These are phyloP conservation scores for Psilocybe subaeruginosa DNA, from an alignment of 768 basidiomycete species.

Conservation along the genomic window DNA sequence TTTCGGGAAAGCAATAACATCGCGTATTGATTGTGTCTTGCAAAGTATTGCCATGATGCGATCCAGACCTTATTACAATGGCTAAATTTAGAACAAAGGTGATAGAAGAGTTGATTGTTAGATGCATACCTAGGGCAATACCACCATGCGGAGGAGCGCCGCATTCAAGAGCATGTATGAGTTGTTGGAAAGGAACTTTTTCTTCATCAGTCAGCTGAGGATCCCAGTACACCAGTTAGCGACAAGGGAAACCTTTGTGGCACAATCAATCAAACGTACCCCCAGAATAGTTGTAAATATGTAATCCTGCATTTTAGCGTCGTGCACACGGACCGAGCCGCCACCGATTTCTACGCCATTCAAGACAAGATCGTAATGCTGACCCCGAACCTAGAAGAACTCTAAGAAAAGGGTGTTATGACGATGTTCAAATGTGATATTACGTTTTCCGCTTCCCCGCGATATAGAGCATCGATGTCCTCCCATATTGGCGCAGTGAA, in stretches of 20 bases:
- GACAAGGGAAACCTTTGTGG: conserved; percentile 2
- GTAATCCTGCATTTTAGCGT: conserved; percentile 83
- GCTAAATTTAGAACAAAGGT: conserved; percentile 16
- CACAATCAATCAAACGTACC: conserved; percentile 41
- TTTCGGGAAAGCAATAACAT: conserved; percentile 98
- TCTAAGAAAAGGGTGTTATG: not conserved
- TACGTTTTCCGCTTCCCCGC: conserved; percentile 61
- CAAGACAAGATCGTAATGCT: conserved; percentile 95
- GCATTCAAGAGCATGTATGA: conserved; percentile 83
- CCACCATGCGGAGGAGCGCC: conserved; percentile 97
- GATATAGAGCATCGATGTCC: conserved; percentile 78
- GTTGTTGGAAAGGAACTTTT: conserved; percentile 76
- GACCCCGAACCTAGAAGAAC: conserved; percentile 76
- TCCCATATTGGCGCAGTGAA: conserved; percentile 96
- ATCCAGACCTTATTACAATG: conserved; percentile 73
- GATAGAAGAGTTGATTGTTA: conserved; percentile 5
- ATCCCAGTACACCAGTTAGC: not conserved
- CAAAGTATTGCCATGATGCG: conserved; percentile 91
- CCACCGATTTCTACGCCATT: conserved; percentile 95
- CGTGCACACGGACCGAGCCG: conserved; percentile 92
- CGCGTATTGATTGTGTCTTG: conserved; percentile 84
- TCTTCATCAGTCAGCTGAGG: conserved; percentile 74
- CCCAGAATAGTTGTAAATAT: conserved; percentile 78
- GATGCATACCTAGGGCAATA: conserved; percentile 77
- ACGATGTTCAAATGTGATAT: not conserved